These are phyloP conservation scores for Diaporthe capsici DNA, from an alignment of 2,329 filamentous ascomycete species.

Conservation along the genomic window DNA sequence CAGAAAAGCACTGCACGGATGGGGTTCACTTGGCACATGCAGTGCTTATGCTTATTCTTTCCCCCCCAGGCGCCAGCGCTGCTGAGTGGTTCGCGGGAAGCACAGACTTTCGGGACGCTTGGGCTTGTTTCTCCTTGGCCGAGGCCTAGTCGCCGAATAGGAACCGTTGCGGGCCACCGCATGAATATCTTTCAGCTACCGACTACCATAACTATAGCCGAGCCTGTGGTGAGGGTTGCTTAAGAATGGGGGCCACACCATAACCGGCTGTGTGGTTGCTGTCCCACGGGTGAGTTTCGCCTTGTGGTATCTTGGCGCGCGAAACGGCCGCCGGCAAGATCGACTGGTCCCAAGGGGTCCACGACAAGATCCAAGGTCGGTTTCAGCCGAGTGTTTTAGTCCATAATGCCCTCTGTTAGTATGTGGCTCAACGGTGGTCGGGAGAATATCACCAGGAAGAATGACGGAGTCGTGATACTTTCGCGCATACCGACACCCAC, in stretches of 20 bases:
- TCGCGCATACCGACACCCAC: not conserved
- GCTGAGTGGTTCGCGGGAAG: conserved; percentile 7
- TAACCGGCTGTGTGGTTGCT: not conserved
- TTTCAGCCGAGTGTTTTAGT: conserved; percentile 15
- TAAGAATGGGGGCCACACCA: not conserved
- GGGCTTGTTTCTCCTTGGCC: conserved; percentile 13
- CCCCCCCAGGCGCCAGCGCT: not conserved
- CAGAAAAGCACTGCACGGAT: not conserved
- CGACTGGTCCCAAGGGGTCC: not conserved
- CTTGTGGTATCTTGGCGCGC: not conserved
- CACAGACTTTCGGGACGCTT: conserved; percentile 9
- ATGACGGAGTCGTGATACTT: conserved; percentile 2
- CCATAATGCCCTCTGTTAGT: not conserved
- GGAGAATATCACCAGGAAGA: not conserved
- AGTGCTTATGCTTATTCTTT: not conserved
- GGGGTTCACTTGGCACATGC: not conserved
- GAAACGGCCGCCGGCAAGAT: conserved; percentile 19
- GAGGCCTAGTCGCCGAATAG: not conserved
- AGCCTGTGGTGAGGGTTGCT: conserved; percentile 1
- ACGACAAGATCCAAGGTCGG: not conserved
- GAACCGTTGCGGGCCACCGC: not conserved
- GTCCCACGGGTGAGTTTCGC: not conserved
- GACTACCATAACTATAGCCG: not conserved
- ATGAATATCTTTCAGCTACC: not conserved
- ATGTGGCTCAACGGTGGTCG: not conserved